Evolutionary conservation across 2,329 filamentous ascomycete genomes (phyloP), one percentile per base, ranked within the genome.

Genomic region (Fusarium piperis): DNA sequence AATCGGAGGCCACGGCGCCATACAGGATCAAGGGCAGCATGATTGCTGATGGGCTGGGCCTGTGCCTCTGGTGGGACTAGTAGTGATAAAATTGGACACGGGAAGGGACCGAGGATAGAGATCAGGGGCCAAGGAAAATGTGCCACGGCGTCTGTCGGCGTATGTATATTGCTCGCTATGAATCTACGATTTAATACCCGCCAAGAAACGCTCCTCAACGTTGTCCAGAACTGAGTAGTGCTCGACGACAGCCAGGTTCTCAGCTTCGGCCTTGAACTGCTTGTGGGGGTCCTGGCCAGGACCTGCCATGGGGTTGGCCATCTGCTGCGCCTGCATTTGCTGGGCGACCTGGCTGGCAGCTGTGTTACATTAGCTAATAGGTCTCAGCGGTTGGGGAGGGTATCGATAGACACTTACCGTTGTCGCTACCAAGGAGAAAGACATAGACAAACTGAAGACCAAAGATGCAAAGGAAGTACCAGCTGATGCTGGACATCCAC

Each of bases 401-500:
- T 4, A 26, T 36, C n/a, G 41, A 23, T 59, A 30, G 10, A 20
- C 12, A 84, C 91, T 81, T 86, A 98, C 95, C 91, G 81, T 98
- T 98, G 78, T 99, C 97, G 81, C 93, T 97, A 10, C 96, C 96
- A 15, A 99, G 88, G 56, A 99, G 91, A 81, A 98, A 98, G 79
- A 96, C 97, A 81, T 99, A 99, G 64, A 99, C 95, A 61, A 95
- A 94, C 81, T 98, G 95, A 64, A 99, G 86, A 52, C 97, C 96
- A 80, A 99, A 98, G 71, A 99, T 91, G 78, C 97, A 98, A 74
- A 99, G 85, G 80, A 99, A 98, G 85, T 99, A 99, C 95, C 96
- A 99, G 67, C 94, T 97, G 81, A 99, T 91, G 82, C 94, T 97
- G 1, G 95, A 98, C 83, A 99, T 97, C 96, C 96, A 99, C 82